Evolutionary conservation across 1,284 basidiomycete genomes (phyloP), one percentile per base, ranked within the genome.

Genomic region (Marasmius oreades): DNA sequence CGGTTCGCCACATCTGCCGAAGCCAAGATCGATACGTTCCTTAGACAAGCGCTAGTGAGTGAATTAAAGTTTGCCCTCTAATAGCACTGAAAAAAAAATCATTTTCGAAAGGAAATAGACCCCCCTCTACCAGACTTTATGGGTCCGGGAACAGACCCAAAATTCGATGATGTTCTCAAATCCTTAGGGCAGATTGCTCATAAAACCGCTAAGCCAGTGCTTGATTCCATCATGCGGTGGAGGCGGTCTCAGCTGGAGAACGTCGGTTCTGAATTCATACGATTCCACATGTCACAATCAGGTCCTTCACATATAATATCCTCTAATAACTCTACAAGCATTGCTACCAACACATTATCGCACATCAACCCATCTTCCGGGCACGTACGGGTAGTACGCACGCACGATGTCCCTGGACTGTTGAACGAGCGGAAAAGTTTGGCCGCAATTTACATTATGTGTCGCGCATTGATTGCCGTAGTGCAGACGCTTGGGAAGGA

Each of bases 221-320:
- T 96, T 33, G 92, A 95, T 60, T 88, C 92, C 5, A 82, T 97
- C 53, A 88, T 90, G 77, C 85, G 89, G 20, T 98, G 95, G 95
- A 81, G 92, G 57, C 79, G 85, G 55, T 84, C 79, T 43, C 91
- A 95, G 66, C 81, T 80, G 42, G 90, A 90, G 58, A 80, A 77
- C 18, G 82, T 89, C 22, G 72, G 77, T 11, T 72, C 77, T 1
- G 82, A 85, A 39, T 69, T 85, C 45, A 72, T 83, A 45, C 73
- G 75, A 23, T 66, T 75, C 23, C 82, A 86, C 60, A 69, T 75
- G 57, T 66, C 73, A n/a, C 77, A 78, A 54, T 76, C 78, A 7
- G n/a, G 47, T 20, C 47, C 47, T 26, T 50, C 47, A 16, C 47
- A 50, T n/a, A 20, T 50, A 12, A 26, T 50, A 11, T 50, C 47